phyloP scores from a whole-genome alignment of 495 filamentous ascomycete genomes.

The Penicillium maclennaniae region DNA sequence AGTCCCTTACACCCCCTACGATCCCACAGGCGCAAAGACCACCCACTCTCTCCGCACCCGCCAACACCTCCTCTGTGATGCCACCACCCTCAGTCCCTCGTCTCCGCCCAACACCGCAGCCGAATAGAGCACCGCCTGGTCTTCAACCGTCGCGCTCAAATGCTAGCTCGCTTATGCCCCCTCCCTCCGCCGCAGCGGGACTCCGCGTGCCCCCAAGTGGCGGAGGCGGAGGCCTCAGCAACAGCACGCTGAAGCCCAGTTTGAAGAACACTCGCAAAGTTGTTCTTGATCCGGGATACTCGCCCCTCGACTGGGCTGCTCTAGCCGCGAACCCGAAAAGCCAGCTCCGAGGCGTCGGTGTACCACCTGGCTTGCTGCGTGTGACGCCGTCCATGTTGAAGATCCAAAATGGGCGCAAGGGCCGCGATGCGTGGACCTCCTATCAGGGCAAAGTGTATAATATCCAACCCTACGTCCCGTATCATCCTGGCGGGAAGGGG shows the following conservation, averaged over 20 bases:
- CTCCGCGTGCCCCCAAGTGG: constrained; percentile 27
- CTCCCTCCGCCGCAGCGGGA: constrained; percentile 33
- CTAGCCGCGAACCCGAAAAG: constrained; percentile 60
- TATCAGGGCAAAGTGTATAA: constrained; percentile 90
- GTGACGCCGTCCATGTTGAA: constrained; percentile 79
- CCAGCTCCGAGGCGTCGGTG: constrained; percentile 60
- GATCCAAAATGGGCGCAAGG: constrained; percentile 70
- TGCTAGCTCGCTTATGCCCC: constrained; percentile 24
- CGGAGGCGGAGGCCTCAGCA: constrained; percentile 25
- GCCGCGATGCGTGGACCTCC: constrained; percentile 82
- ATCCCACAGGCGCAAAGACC: constrained; percentile 4
- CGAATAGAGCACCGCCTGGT: constrained; percentile 14
- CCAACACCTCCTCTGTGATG: constrained; percentile 31
- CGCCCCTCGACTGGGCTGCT: constrained; percentile 92
- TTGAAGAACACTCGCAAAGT: constrained; percentile 54
- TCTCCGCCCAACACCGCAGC: constrained; percentile 22
- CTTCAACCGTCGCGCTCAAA: constrained; percentile 17
- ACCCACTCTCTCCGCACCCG: constrained; percentile 7
- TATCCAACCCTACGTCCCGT: constrained; percentile 81
- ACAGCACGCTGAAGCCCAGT: constrained; percentile 36
- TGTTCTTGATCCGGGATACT: constrained; percentile 78
- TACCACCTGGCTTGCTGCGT: constrained; percentile 50
- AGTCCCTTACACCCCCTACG: constrained; percentile 12
- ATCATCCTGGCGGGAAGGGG: constrained; percentile 86
- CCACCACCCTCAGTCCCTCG: constrained; percentile 35